Evolutionary conservation across 1,284 basidiomycete genomes (phyloP), one percentile per base, ranked within the genome.

Genomic region (Marasmius fiardii): DNA sequence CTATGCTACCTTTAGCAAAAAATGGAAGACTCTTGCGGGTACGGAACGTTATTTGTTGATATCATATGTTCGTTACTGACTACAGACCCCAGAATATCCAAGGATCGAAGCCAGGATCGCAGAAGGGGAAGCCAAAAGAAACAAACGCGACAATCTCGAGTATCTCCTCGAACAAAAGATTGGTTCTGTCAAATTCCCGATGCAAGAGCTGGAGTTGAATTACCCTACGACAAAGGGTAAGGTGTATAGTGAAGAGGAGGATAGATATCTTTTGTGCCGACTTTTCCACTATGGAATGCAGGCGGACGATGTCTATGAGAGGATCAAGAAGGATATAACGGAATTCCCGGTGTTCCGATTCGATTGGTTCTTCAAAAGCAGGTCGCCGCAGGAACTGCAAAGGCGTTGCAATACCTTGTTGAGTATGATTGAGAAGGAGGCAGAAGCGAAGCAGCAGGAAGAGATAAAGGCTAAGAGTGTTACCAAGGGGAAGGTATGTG

Each of bases 281-380:
- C 75, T 99, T 58, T 87, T 90, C 67, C 85, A 97, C 73, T 96
- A 99, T 68, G 95, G 95, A 12, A 87, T 99, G 76, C 86, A 88
- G 54, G 79, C 85, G 28, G 95, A 98, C 55, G 95, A 98, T 65
- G 90, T 94, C 37, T 98, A 95, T 68, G 96, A 99, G 67, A 77
- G 88, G 51, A 98, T 99, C 75, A 98, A 98, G 80, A 86, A 89
- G 72, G 96, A 99, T 72, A 93, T 99, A 58, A 89, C 88, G 39
- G 93, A 95, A 70, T 96, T 94, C 73, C 93, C 94, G 0, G 89
- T 95, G n/a, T 99, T 99, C 76, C 79, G 94, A 52, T 97, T 98
- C 65, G 95, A 98, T 68, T 98, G 95, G 95, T 99, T 98, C 78
- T 93, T 99, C 81, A 98, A 98, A 78, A 93, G 90, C 60, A 78